phyloP scores from a whole-genome alignment of 1,139 yeast genomes.

The Debaryomyces udenii region DNA sequence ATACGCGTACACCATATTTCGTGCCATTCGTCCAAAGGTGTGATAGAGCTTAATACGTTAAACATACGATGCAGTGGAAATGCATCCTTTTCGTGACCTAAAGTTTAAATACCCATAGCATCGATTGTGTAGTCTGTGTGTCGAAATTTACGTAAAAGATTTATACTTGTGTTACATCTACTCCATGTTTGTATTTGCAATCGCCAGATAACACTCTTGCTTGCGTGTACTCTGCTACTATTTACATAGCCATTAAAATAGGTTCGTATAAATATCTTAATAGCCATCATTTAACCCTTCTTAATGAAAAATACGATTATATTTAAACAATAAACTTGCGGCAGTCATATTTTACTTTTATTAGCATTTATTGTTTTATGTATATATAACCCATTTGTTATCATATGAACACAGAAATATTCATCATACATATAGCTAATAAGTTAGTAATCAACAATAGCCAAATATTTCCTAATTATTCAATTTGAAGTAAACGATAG shows the following conservation, averaged over 20 bases:
- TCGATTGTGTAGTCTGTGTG: too few relatives aligned
- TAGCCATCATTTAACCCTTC: constrained; percentile 5
- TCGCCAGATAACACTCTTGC: not conserved
- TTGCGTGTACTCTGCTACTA: not conserved
- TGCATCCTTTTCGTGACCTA: too few relatives aligned
- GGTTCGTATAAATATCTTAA: not conserved
- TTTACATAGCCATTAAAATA: not conserved
- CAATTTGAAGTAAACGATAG: not conserved
- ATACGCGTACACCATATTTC: too few relatives aligned
- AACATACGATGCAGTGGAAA: too few relatives aligned
- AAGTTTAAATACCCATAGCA: too few relatives aligned
- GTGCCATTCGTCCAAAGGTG: too few relatives aligned
- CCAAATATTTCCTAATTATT: constrained; percentile 4
- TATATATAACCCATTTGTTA: constrained; percentile 1
- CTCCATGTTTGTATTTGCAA: not conserved
- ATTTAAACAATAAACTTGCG: not conserved
- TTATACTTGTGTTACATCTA: not conserved
- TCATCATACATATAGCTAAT: not conserved
- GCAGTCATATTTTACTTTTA: constrained; percentile 3
- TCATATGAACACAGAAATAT: not conserved
- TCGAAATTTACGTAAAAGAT: too few relatives aligned
- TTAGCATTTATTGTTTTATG: constrained; percentile 6
- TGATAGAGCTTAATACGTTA: too few relatives aligned
- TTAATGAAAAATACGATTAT: not conserved
- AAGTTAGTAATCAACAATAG: constrained; percentile 6